Conservation (phyloP, 2,329 filamentous ascomycete genomes). For the Bipolaris bicolor region DNA sequence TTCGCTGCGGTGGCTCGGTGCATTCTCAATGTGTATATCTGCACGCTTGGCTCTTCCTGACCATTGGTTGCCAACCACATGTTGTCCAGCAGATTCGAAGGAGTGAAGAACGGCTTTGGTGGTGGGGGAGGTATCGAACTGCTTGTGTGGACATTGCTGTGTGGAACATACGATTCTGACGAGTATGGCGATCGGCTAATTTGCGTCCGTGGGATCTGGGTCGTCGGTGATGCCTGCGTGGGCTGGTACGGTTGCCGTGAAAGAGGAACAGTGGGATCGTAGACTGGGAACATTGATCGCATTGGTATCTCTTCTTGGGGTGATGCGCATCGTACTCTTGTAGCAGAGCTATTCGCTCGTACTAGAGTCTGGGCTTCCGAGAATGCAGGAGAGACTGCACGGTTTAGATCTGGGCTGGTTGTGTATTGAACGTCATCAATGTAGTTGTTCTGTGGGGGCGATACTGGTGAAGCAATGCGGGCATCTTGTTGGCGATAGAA, state of each 20-base stretch:
- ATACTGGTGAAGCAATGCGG: conserved; percentile 29
- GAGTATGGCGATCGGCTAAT: conserved; percentile 71
- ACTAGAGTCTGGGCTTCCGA: conserved; percentile 46
- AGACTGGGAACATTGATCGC: conserved; percentile 77
- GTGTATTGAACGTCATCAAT: conserved; percentile 19
- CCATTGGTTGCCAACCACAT: conserved; percentile 75
- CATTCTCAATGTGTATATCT: conserved; percentile 50
- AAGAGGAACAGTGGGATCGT: conserved; percentile 70
- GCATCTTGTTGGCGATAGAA: conserved; percentile 28
- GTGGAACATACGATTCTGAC: conserved; percentile 54
- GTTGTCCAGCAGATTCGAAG: conserved; percentile 66
- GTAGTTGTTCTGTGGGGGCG: conserved; percentile 21
- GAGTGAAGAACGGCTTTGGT: conserved; percentile 50
- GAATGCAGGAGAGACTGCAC: conserved; percentile 45
- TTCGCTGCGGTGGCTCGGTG: conserved; percentile 53
- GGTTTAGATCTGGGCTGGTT: conserved; percentile 38
- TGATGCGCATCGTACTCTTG: conserved; percentile 30
- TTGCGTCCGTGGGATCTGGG: conserved; percentile 66
- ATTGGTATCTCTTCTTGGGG: conserved; percentile 54
- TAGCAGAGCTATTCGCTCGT: conserved; percentile 46
- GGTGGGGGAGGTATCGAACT: conserved; percentile 26
- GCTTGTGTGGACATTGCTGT: conserved; percentile 43
- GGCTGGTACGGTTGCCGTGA: conserved; percentile 74
- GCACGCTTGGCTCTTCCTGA: conserved; percentile 57
- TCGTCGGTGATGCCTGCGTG: conserved; percentile 68